phyloP scores from a whole-genome alignment of 78 protist genomes.

The Speleostelium caveatum region DNA sequence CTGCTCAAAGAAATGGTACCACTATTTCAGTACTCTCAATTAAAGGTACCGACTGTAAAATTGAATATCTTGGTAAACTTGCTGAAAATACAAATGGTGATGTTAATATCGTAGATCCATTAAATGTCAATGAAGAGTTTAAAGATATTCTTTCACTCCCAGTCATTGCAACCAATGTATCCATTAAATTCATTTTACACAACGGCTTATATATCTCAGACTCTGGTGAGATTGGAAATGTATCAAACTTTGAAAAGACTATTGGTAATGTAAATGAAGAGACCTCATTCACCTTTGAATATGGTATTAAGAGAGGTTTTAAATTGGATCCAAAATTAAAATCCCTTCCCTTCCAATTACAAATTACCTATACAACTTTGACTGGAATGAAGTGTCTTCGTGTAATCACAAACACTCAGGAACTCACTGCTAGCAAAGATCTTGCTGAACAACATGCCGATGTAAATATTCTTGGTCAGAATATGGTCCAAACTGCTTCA shows the following conservation, averaged over 20 bases:
- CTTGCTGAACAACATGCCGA: conserved; percentile 56
- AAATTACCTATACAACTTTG: conserved; percentile 63
- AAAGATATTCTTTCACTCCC: conserved; percentile 45
- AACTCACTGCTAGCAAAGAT: conserved; percentile 9
- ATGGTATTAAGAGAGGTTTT: conserved; percentile 19
- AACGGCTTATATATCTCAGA: conserved; percentile 40
- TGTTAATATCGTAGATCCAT: conserved; percentile 81
- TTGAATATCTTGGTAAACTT: conserved; percentile 52
- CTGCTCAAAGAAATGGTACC: conserved; percentile 65
- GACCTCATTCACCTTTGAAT: conserved; percentile 48
- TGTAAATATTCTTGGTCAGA: conserved; percentile 51
- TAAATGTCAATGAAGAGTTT: conserved; percentile 61
- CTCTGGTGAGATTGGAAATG: background rate
- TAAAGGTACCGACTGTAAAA: conserved; percentile 67
- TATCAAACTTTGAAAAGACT: background rate
- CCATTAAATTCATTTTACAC: conserved; percentile 34
- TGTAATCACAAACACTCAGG: conserved; percentile 75
- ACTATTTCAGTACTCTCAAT: conserved; percentile 74
- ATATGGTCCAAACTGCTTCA: conserved; percentile 11
- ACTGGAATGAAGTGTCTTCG: conserved; percentile 79
- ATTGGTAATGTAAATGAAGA: conserved; percentile 66
- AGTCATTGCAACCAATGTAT: conserved; percentile 69
- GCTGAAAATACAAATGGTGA: conserved; percentile 68
- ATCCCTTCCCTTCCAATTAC: conserved; percentile 79
- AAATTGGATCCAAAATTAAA: conserved; percentile 11